phyloP scores from a whole-genome alignment of 176 grass and related monocot genomes.

The Dactylis glomerata region DNA sequence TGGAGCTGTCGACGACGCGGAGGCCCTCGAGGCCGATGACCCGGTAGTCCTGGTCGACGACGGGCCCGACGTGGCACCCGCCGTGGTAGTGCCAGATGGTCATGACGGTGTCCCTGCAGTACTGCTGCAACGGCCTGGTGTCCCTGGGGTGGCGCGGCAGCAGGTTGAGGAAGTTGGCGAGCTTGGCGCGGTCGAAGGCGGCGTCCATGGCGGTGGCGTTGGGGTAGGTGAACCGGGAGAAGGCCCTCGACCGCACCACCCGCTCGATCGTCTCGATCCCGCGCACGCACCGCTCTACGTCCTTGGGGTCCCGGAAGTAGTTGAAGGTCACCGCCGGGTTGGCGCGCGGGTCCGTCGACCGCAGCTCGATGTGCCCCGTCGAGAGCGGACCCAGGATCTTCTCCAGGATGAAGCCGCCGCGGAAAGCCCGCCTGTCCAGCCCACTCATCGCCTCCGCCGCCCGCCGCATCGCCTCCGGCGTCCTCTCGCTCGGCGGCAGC shows the following conservation, averaged over 20 bases:
- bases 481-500: conserved; percentile 38
- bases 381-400: conserved; percentile 64
- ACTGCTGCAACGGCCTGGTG: conserved; percentile 37
- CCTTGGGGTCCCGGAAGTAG: conserved; percentile 60
- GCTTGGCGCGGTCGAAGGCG: conserved; percentile 16
- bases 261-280: conserved; percentile 60
- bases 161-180: conserved; percentile 43
- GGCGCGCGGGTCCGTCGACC: conserved; percentile 31
- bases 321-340: conserved; percentile 73
- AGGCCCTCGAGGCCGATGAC: conserved; percentile 36
- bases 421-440: conserved; percentile 33
- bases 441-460: conserved; percentile 28
- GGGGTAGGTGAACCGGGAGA: conserved; percentile 44
- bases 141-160: conserved; percentile 36
- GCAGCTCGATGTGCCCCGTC: conserved; percentile 50
- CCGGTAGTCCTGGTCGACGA: conserved; percentile 42
- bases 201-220: conserved; percentile 28
- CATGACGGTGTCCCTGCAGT: conserved; percentile 69
- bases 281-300: conserved; percentile 53
- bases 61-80: conserved; percentile 50
- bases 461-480: conserved; percentile 31
- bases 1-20: conserved; percentile 66
- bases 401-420: conserved; percentile 71
- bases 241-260: conserved; percentile 45
- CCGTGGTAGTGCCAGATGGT: conserved; percentile 94